phyloP scores from a whole-genome alignment of 495 filamentous ascomycete genomes.

The Podospora tetraspora region DNA sequence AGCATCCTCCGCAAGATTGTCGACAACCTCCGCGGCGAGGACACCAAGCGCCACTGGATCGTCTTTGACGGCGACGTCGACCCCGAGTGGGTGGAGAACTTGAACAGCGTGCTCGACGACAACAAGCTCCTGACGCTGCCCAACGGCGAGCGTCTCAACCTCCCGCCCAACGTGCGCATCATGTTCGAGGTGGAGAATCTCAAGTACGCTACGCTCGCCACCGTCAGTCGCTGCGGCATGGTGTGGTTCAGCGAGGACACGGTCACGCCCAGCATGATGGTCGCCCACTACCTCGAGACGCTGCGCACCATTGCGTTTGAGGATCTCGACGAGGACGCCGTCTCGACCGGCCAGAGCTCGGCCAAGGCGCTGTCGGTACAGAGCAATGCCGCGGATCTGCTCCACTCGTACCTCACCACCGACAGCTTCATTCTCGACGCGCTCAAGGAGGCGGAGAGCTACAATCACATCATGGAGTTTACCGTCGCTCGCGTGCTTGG shows the following conservation, averaged over 20 bases:
- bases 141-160: conserved; percentile 92
- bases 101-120: conserved; percentile 98
- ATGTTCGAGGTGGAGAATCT: conserved; percentile 99
- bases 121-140: conserved; percentile 95
- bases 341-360: conserved; percentile 71
- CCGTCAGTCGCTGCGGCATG: conserved; percentile 98
- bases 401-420: conserved; percentile 67
- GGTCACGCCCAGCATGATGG: conserved; percentile 87
- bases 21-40: conserved; percentile 95
- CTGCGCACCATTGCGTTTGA: conserved; percentile 79
- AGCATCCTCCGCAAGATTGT: conserved; percentile 97
- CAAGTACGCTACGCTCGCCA: conserved; percentile 94
- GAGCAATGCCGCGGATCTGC: conserved; percentile 65
- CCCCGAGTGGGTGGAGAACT: conserved; percentile 98
- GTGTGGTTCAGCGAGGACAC: conserved; percentile 99
- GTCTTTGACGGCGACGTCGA: conserved; percentile 99
- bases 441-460: conserved; percentile 67
- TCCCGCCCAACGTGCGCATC: conserved; percentile 92
- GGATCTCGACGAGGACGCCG: conserved; percentile 87
- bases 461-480: conserved; percentile 97
- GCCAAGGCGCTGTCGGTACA: conserved; percentile 72
- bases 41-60: conserved; percentile 96
- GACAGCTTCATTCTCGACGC: conserved; percentile 73
- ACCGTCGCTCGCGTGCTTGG: conserved; percentile 83
- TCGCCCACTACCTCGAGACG: conserved; percentile 80